Conservation (phyloP, 441 rosid genomes). For the Pelargonium myrrhifolium region DNA sequence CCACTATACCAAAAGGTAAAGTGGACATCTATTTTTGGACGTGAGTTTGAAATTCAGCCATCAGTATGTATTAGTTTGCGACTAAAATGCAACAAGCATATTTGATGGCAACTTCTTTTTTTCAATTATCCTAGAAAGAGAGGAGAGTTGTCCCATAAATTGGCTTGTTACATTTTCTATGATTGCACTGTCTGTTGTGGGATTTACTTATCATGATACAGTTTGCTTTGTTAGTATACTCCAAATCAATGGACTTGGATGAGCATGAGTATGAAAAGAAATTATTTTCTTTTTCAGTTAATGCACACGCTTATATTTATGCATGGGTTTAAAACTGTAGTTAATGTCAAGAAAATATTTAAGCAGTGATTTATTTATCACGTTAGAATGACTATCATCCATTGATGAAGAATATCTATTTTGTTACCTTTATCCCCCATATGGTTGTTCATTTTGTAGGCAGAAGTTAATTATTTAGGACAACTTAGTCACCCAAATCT, state of each 20-base stretch:
- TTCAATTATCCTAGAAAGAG: neutral
- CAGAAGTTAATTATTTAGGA: conserved; percentile 93
- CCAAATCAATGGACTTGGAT: neutral
- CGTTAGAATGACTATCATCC: too few species aligned
- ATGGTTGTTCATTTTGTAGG: conserved; percentile 39
- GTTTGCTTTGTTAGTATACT: neutral
- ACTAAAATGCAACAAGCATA: neutral
- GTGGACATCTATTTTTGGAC: too few species aligned
- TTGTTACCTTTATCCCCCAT: neutral
- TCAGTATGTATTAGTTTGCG: too few species aligned
- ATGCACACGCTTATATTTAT: neutral
- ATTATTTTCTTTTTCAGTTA: neutral
- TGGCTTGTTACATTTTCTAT: neutral
- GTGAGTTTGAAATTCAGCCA: too few species aligned
- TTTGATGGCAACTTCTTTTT: neutral
- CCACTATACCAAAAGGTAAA: too few species aligned
- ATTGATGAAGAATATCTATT: too few species aligned
- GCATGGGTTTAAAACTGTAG: neutral
- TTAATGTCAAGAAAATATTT: neutral
- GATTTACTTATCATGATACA: neutral
- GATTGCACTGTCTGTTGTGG: neutral
- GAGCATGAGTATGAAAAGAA: too few species aligned
- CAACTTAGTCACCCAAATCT: conserved; percentile 90
- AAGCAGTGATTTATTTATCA: neutral
- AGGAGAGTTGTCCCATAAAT: neutral